These are phyloP conservation scores for Fusarium humuli DNA, from an alignment of 2,329 filamentous ascomycete genomes.

Conservation along the genomic window DNA sequence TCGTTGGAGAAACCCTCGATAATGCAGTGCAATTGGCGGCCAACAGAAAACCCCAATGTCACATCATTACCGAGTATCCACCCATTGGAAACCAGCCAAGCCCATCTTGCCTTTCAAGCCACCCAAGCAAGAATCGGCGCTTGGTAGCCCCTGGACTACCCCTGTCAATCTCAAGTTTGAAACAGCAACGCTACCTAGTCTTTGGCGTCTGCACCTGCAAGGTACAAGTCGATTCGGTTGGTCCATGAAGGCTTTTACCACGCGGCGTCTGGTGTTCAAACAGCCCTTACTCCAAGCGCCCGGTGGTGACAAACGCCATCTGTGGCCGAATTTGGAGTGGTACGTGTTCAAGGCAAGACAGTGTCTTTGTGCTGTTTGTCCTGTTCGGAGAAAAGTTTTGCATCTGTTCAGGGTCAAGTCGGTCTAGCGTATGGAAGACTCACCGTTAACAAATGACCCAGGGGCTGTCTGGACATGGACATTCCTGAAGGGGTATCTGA, in stretches of 20 bases:
- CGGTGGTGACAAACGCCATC: slow-evolving; percentile 10
- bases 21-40: slow-evolving; percentile 29
- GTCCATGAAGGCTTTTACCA: slow-evolving; percentile 18
- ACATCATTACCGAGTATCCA: slow-evolving; percentile 34
- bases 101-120: slow-evolving; percentile 1
- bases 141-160: slow-evolving; percentile 34
- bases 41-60: slow-evolving; percentile 27
- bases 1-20: slow-evolving; percentile 12
- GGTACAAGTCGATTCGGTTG: slow-evolving; percentile 37
- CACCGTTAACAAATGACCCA: slow-evolving; percentile 24
- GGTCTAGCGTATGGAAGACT: not conserved
- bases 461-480: slow-evolving; percentile 40
- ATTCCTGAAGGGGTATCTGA: slow-evolving; percentile 39
- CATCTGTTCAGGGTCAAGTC: slow-evolving; percentile 3
- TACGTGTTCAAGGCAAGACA: slow-evolving; percentile 1
- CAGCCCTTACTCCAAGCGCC: slow-evolving; percentile 34
- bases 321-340: slow-evolving; percentile 10
- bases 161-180: slow-evolving; percentile 34
- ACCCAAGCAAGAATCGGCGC: slow-evolving; percentile 34
- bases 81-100: slow-evolving; percentile 40
- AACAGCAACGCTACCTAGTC: slow-evolving; percentile 36
- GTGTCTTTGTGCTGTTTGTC: slow-evolving; percentile 8
- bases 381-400: slow-evolving; percentile 16
- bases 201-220: slow-evolving; percentile 36
- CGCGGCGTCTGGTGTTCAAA: slow-evolving; percentile 21